These are phyloP conservation scores for Begonia peltatifolia DNA, from an alignment of 306 rosid genomes.

Conservation along the genomic window DNA sequence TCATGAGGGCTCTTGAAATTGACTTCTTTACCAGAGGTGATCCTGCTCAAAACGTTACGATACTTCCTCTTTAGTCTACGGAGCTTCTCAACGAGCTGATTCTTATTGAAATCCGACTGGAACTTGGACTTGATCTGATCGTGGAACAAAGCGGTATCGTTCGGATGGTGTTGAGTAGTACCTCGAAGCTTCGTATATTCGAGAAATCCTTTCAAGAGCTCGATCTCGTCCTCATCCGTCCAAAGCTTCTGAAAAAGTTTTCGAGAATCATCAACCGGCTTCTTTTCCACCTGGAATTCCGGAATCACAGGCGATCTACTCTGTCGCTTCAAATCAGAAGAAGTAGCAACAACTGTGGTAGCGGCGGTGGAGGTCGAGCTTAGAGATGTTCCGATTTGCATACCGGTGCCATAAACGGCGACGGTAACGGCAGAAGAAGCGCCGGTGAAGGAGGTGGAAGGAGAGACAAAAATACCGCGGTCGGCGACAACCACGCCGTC, in stretches of 20 bases:
- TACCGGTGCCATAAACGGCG: slow-evolving; percentile 7
- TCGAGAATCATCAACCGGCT: slow-evolving; percentile 28
- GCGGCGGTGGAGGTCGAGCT: slow-evolving; percentile 3
- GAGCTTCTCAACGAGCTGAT: slow-evolving; percentile 57
- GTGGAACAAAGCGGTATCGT: slow-evolving; percentile 41
- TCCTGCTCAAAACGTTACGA: slow-evolving; percentile 29
- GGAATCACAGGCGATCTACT: slow-evolving; percentile 8
- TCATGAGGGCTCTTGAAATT: slow-evolving; percentile 61
- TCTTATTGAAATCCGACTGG: slow-evolving; percentile 39
- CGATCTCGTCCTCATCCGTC: slow-evolving; percentile 60
- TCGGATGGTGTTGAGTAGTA: slow-evolving; percentile 13
- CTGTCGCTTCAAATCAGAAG: slow-evolving; percentile 13
- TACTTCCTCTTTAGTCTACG: slow-evolving; percentile 72
- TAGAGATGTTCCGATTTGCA: background rate
- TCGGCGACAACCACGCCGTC: slow-evolving; percentile 23
- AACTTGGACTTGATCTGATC: slow-evolving; percentile 48
- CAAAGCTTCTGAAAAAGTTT: slow-evolving; percentile 34
- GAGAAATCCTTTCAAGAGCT: slow-evolving; percentile 35
- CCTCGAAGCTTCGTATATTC: slow-evolving; percentile 25
- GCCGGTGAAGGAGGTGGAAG: slow-evolving; percentile 17
- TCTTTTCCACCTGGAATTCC: slow-evolving; percentile 24
- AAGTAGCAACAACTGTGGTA: background rate
- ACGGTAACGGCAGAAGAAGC: slow-evolving; percentile 13
- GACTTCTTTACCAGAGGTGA: slow-evolving; percentile 32
- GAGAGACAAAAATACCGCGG: slow-evolving; percentile 6